These are phyloP conservation scores for Paecilomyces niveus DNA, from an alignment of 2,329 filamentous ascomycete species.

Conservation along the genomic window DNA sequence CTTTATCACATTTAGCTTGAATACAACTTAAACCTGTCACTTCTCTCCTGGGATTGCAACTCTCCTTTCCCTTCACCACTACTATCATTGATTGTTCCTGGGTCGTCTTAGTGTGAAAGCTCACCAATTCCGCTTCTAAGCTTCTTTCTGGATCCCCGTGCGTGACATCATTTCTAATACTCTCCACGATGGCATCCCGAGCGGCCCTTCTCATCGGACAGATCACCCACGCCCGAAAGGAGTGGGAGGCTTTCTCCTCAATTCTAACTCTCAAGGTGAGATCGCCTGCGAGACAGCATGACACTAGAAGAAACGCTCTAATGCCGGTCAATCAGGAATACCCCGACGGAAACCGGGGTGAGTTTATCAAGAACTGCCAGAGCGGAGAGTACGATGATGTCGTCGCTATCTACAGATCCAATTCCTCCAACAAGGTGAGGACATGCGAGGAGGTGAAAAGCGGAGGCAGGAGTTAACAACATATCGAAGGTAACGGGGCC, in stretches of 20 bases:
- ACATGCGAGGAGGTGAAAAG: background rate
- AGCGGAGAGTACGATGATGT: conserved; percentile 50
- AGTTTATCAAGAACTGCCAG: conserved; percentile 50
- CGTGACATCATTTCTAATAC: conserved; percentile 1
- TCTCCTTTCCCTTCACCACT: background rate
- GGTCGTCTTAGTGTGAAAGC: background rate
- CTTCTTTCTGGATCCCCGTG: background rate
- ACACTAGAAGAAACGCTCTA: background rate
- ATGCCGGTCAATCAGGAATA: conserved; percentile 40
- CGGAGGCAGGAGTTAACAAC: background rate
- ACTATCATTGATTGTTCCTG: background rate
- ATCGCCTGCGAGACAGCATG: background rate
- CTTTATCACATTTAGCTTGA: background rate
- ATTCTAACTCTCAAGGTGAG: conserved; percentile 36
- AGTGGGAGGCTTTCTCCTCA: conserved; percentile 37
- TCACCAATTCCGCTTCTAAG: background rate
- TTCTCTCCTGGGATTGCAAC: background rate
- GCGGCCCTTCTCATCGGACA: conserved; percentile 39
- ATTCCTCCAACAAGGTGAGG: conserved; percentile 44
- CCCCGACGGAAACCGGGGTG: conserved; percentile 44
- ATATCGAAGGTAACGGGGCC: conserved; percentile 33
- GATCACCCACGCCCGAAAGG: conserved; percentile 35
- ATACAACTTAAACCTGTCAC: background rate
- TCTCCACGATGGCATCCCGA: conserved; percentile 25
- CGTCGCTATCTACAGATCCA: conserved; percentile 52